These are phyloP conservation scores for Taiwanofungus camphoratus DNA, from an alignment of 1,284 basidiomycete genomes.

Conservation along the genomic window DNA sequence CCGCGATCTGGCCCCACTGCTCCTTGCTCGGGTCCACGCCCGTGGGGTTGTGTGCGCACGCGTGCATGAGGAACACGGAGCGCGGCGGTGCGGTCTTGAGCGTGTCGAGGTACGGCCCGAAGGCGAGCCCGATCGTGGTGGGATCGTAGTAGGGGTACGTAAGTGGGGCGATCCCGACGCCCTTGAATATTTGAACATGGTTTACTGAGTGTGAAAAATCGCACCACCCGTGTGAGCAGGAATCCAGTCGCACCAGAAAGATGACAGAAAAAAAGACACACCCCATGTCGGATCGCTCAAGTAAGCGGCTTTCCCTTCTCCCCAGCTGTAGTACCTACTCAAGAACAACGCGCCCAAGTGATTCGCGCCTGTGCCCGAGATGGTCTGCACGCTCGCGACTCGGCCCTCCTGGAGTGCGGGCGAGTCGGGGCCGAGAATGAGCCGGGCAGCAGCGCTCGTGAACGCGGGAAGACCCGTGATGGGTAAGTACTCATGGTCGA, in stretches of 20 bases:
- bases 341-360: conserved; percentile 90
- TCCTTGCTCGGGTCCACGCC: conserved; percentile 90
- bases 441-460: conserved; percentile 71
- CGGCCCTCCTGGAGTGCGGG: conserved; percentile 68
- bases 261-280: conserved; percentile 33
- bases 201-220: conserved; percentile 51
- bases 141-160: conserved; percentile 91
- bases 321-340: conserved; percentile 72
- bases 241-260: background rate
- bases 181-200: conserved; percentile 86
- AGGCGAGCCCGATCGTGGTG: conserved; percentile 86
- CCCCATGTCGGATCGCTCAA: conserved; percentile 94
- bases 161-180: conserved; percentile 74
- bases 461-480: conserved; percentile 87
- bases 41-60: conserved; percentile 95
- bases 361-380: conserved; percentile 95
- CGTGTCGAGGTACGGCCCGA: conserved; percentile 64
- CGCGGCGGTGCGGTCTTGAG: conserved; percentile 61
- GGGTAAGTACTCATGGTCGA: conserved; percentile 93
- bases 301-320: conserved; percentile 64
- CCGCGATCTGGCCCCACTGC: conserved; percentile 83
- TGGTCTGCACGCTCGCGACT: conserved; percentile 80
- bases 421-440: conserved; percentile 77
- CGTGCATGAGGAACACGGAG: conserved; percentile 88
- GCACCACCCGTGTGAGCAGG: background rate